A percentile compares a stretch with the other conserved stretches of the same genome.
Conservation (phyloP, 768 basidiomycete genomes). For the Flagelloscypha sp. region DNA sequence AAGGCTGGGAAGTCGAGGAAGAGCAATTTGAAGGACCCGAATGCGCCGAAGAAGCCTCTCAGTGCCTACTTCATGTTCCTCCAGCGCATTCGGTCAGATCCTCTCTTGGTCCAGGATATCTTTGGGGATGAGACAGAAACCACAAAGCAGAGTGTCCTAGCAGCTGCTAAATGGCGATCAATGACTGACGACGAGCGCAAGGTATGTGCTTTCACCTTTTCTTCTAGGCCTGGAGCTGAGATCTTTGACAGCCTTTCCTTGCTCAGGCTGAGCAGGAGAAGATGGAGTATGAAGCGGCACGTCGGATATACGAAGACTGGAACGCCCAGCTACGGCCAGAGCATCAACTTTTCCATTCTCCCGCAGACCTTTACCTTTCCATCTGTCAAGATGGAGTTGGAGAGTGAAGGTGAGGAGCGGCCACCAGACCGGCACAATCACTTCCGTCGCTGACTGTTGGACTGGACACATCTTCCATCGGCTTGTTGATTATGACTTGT, state of each 20-base stretch:
- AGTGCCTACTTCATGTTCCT: conserved; percentile 94
- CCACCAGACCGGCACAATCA: background rate
- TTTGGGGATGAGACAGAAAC: conserved; percentile 91
- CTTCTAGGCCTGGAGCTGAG: conserved; percentile 4
- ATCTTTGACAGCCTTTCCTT: conserved; percentile 65
- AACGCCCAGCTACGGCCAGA: conserved; percentile 54
- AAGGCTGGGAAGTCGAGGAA: conserved; percentile 89
- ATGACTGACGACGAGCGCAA: conserved; percentile 92
- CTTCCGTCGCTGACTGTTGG: no score
- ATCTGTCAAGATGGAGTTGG: conserved; percentile 57
- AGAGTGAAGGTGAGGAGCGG: conserved; percentile 72
- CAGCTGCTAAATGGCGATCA: conserved; percentile 87
- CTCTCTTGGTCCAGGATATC: conserved; percentile 63
- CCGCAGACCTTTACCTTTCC: conserved; percentile 61
- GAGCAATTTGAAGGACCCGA: conserved; percentile 94
- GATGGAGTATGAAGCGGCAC: conserved; percentile 82
- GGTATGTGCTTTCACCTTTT: conserved; percentile 35
- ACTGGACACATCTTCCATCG: no score
- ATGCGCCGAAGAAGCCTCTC: conserved; percentile 93
- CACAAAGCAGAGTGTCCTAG: conserved; percentile 89
- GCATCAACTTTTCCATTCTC: conserved; percentile 78
- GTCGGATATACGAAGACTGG: conserved; percentile 85
- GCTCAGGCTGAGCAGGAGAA: conserved; percentile 94
- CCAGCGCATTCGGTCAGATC: conserved; percentile 79
- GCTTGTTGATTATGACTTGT: no score